Conservation (phyloP, 2,329 filamentous ascomycete genomes). For the Rhinocladiella similis region DNA sequence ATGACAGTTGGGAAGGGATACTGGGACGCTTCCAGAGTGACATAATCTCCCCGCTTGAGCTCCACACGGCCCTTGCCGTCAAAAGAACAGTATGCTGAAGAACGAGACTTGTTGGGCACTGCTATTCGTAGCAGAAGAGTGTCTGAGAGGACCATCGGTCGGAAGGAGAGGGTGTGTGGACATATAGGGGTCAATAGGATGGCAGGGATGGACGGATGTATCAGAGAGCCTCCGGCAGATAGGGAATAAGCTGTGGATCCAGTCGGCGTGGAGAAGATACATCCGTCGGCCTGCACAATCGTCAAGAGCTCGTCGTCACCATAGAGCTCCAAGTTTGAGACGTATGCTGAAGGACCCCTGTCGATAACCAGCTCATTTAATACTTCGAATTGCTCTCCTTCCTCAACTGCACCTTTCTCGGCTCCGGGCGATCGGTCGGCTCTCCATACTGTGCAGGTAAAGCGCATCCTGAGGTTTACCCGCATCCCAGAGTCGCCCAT, state of each 20-base stretch:
- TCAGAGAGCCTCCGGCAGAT: constrained; percentile 89
- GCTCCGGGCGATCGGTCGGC: constrained; percentile 52
- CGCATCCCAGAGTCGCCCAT: constrained; percentile 97
- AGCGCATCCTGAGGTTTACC: constrained; percentile 96
- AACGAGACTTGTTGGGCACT: constrained; percentile 79
- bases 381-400: constrained; percentile 95
- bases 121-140: constrained; percentile 88
- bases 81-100: constrained; percentile 94
- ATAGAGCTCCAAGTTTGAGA: constrained; percentile 94
- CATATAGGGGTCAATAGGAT: constrained; percentile 97
- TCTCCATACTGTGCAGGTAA: constrained; percentile 95
- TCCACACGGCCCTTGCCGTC: constrained; percentile 96
- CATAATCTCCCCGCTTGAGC: constrained; percentile 87
- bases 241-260: constrained; percentile 94
- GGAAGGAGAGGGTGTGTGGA: constrained; percentile 93
- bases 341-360: constrained; percentile 91
- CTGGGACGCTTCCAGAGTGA: constrained; percentile 92
- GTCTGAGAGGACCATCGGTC: constrained; percentile 96
- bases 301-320: constrained; percentile 94
- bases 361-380: constrained; percentile 98
- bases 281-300: constrained; percentile 93
- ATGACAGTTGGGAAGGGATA: constrained; percentile 98
- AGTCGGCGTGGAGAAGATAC: constrained; percentile 96
- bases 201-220: constrained; percentile 94
- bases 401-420: constrained; percentile 65